A percentile compares a stretch with the other conserved stretches of the same genome.
Evolutionary conservation across 495 filamentous ascomycete species (phyloP).

Genomic region (Filosporella fistucella): DNA sequence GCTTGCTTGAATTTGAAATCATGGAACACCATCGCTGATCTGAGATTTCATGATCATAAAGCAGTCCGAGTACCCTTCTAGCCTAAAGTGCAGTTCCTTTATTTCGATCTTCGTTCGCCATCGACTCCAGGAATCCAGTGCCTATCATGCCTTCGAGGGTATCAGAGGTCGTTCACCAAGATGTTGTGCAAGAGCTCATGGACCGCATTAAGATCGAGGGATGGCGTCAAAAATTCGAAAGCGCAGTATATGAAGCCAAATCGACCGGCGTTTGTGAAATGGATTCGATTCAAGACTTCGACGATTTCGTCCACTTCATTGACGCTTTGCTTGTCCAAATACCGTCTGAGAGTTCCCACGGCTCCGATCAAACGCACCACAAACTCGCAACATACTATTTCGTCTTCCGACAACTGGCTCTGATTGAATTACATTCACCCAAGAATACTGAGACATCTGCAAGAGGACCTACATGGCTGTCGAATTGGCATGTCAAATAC

Average conservation of each 20-base stretch:
- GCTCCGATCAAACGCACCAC: neutral
- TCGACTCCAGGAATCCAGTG: too few relatives aligned
- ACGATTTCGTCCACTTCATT: neutral
- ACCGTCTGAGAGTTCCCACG: neutral
- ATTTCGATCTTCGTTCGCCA: too few relatives aligned
- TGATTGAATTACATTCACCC: neutral
- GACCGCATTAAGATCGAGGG: too few relatives aligned
- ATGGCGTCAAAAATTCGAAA: neutral
- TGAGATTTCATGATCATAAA: too few relatives aligned
- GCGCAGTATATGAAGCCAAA: neutral
- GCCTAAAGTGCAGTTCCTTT: too few relatives aligned
- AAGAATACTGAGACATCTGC: neutral
- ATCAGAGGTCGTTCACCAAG: too few relatives aligned
- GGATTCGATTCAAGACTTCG: neutral
- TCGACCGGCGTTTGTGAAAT: neutral
- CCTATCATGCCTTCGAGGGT: too few relatives aligned
- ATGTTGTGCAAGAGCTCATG: too few relatives aligned
- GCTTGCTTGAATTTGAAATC: too few relatives aligned
- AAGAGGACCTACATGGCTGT: neutral
- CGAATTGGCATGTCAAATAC: neutral
- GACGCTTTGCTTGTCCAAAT: neutral
- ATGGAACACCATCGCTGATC: too few relatives aligned
- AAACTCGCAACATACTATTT: neutral
- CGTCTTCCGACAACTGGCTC: neutral
- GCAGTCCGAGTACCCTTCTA: too few relatives aligned